phyloP scores from a whole-genome alignment of 164 flowering plant species.

The Paratinospora sagittata region DNA sequence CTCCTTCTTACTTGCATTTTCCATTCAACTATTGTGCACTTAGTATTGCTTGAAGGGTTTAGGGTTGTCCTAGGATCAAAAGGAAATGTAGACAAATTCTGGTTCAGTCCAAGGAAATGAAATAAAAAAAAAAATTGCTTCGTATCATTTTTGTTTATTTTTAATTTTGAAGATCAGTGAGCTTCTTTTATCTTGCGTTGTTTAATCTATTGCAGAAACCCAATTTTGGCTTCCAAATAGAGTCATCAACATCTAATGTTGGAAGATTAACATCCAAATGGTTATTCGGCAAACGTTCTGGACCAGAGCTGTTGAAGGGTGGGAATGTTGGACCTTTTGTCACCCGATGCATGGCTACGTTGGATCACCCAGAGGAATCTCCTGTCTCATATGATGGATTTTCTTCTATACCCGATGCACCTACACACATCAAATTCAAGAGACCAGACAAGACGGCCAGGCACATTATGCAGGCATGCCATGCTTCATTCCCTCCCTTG shows the following conservation, averaged over 20 bases:
- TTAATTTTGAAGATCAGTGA: background rate
- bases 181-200: background rate
- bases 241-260: slow-evolving; percentile 11
- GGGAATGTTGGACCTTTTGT: slow-evolving; percentile 12
- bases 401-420: slow-evolving; percentile 25
- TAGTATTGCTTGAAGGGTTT: background rate
- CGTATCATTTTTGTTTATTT: background rate
- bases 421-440: slow-evolving; percentile 78
- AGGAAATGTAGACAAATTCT: too few relatives aligned
- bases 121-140: too few relatives aligned
- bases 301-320: slow-evolving; percentile 7
- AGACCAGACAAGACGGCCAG: slow-evolving; percentile 84
- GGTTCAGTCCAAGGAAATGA: too few relatives aligned
- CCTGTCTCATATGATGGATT: slow-evolving; percentile 23
- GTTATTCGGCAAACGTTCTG: background rate
- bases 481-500: background rate
- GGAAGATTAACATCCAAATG: slow-evolving; percentile 1
- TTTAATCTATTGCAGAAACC: slow-evolving; percentile 17
- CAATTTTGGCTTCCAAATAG: slow-evolving; percentile 9
- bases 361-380: slow-evolving; percentile 20
- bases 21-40: too few relatives aligned
- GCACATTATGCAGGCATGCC: slow-evolving; percentile 85
- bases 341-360: slow-evolving; percentile 28
- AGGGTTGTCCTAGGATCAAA: background rate
- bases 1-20: too few relatives aligned